Base-by-base conservation (phyloP, 2,329 filamentous ascomycete genomes). In the Alternaria tenuissima region DNA sequence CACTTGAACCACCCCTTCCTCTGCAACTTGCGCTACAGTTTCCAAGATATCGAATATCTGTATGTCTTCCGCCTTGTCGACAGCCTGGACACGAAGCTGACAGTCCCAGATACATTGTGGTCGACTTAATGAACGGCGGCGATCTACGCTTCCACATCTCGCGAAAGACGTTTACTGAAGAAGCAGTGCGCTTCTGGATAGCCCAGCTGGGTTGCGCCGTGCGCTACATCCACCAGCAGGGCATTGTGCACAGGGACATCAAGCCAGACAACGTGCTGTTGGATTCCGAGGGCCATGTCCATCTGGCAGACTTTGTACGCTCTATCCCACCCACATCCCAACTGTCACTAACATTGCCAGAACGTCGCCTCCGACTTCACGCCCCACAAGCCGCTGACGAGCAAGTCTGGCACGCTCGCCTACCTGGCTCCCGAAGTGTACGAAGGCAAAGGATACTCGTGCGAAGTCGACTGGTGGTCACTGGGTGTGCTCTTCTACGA, bases 41-140 rank as follows among this genome's bases (percentile, higher is more conserved):
- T 99, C 78, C 95, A 99, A 81, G 95, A 99, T 80, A 93, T 98
- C 72, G 95, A 99, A 80, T 99, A 99, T 81, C 91, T 99, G 93
- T 97, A 85, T 75, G 91, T 79, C 24, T 26, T n/a, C 18, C 16
- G 5, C 11, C 16, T 14, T 8, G 22, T 28, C 7, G 16, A 20
- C 12, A 5, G 14, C 18, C 39, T 8, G 4, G n/a, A 16, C 30
- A 14, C 18, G 16, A 43, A 7, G 47, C 70, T 74, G 64, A 74
- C 64, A 9, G 11, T 7, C 53, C 20, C 76, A 91, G 88, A 75
- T 92, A 99, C 79, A 89, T 99, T 56, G 94, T 99, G 54, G 93
- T 99, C 64, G 95, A 99, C 81, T 83, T 99, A 62, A 99, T 99
- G 95, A 98, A 91, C 74, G 95, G 95, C 59, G 95, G 95, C 73